phyloP scores from a whole-genome alignment of 148 eudicot genomes.

The Selenicereus undatus region DNA sequence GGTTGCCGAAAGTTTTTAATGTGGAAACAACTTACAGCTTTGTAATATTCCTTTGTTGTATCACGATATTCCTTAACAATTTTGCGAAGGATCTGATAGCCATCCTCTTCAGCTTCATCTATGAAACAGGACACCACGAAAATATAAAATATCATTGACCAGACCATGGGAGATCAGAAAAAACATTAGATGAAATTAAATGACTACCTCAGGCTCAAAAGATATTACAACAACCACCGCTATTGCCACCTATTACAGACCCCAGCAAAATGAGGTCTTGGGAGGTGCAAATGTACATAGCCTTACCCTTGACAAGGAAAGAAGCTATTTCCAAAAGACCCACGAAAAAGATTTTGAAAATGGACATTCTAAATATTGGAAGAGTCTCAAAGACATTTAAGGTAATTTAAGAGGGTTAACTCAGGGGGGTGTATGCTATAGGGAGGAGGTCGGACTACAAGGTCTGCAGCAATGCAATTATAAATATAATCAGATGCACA shows the following conservation, averaged over 20 bases:
- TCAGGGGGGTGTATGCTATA: not conserved
- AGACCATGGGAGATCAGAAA: not conserved
- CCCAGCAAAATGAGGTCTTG: too few relatives aligned
- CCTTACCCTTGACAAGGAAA: not conserved
- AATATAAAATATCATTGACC: not conserved
- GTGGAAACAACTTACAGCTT: conserved; percentile 40
- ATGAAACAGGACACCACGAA: not conserved
- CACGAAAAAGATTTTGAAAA: not conserved
- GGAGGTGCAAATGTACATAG: not conserved
- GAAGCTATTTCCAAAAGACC: not conserved
- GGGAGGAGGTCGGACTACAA: not conserved
- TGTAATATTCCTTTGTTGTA: conserved; percentile 39
- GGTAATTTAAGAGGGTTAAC: not conserved
- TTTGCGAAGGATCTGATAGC: conserved; percentile 36
- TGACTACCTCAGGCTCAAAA: not conserved
- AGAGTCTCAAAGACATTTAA: not conserved
- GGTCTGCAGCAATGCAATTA: too few relatives aligned
- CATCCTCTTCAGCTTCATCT: conserved; percentile 28
- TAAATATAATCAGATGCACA: too few relatives aligned
- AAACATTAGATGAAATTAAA: not conserved
- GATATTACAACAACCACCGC: not conserved
- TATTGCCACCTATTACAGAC: not conserved
- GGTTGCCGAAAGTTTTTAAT: not conserved
- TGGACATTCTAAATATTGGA: not conserved
- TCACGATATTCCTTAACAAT: conserved; percentile 45